Base-by-base conservation (phyloP, 176 grass and related monocot genomes). In the Oryza glumipatula region DNA sequence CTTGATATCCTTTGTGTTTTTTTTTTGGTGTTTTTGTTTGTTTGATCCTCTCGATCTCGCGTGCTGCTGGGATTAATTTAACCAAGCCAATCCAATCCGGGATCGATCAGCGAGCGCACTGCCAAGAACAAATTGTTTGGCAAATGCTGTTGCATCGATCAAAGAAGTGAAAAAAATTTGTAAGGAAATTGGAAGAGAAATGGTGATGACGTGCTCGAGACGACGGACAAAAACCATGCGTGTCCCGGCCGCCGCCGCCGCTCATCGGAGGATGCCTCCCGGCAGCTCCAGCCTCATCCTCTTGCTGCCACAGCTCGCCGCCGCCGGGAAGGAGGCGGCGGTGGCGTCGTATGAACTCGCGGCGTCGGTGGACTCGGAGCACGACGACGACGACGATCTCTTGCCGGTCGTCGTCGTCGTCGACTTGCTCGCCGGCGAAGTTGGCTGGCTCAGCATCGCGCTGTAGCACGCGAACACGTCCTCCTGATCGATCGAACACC, bases 381-480 rank as follows among this genome's bases (percentile, higher is more conserved):
- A 54, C 3, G 61, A 51, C 16, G 73, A 68, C 12, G 35, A 36
- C 33, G 66, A 73, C 82, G 82, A 19, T 67, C 85, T 87, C 70
- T n/a, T 60, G 56, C 19, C 2, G 10, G 22, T 12, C 77, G 45
- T 7, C 54, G 51, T 56, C 51, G 14, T 16, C 36, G 60, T 5
- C 64, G 60, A 3, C 9, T 39, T 39, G 38, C 6, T 39, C 38
- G 38, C 38, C 38, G 38, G 38, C 7, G 38, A 39, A 39, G 38
- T 39, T 39, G 82, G 44, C 12, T 83, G 65, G 49, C 41, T 5
- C 66, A 82, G 65, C 88, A 95, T 95, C 46, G 47, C 22, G 70
- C 38, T 82, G 70, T 95, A 88, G 90, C 93, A 95, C n/a, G 76
- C 52, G 67, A 75, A 78, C 56, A 92, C 86, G 73, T 95, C 82